Percentiles rank a stretch among this genome's conserved stretches.
Evolutionary conservation across 2,329 filamentous ascomycete genomes (phyloP).

Genomic region (Phymatotrichopsis omnivora): DNA sequence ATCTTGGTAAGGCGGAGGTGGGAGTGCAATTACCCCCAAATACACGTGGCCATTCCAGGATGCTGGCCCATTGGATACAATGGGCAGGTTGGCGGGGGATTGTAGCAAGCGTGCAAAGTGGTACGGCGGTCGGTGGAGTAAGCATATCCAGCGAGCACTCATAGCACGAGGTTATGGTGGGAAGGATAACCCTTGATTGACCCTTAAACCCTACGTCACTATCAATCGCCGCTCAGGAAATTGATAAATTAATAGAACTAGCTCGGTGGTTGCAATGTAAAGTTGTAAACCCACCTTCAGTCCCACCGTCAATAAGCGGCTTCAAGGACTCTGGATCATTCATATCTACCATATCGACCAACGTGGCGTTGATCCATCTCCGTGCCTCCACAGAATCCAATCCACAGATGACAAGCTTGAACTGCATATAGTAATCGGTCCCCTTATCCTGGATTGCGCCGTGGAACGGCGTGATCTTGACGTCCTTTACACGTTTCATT

Average conservation of each 20-base stretch:
- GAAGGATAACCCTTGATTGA: conserved; percentile 83
- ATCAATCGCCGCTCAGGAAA: too few species aligned
- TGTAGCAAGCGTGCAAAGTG: conserved; percentile 88
- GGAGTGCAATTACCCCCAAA: conserved; percentile 35
- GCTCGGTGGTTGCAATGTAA: too few species aligned
- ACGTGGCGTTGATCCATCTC: conserved; percentile 95
- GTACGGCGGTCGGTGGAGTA: conserved; percentile 90
- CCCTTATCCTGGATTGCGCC: conserved; percentile 95
- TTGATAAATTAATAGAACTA: too few species aligned
- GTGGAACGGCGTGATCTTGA: conserved; percentile 88
- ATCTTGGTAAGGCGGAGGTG: not conserved
- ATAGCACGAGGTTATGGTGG: conserved; percentile 88
- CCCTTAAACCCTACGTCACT: conserved; percentile 70
- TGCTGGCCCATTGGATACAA: conserved; percentile 97
- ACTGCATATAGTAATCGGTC: conserved; percentile 93
- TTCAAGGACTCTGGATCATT: conserved; percentile 78
- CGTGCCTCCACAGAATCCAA: conserved; percentile 94
- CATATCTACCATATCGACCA: conserved; percentile 80
- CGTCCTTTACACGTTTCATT: conserved; percentile 75
- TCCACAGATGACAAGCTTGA: conserved; percentile 86
- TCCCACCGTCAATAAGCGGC: conserved; percentile 90
- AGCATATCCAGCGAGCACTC: conserved; percentile 99
- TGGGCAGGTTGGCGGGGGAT: conserved; percentile 96
- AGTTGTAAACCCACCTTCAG: too few species aligned
- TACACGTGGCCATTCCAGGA: conserved; percentile 82